A percentile compares a stretch with the other conserved stretches of the same genome.
These are phyloP conservation scores for Catharanthus roseus DNA, from an alignment of 257 asterid genomes.

Conservation along the genomic window DNA sequence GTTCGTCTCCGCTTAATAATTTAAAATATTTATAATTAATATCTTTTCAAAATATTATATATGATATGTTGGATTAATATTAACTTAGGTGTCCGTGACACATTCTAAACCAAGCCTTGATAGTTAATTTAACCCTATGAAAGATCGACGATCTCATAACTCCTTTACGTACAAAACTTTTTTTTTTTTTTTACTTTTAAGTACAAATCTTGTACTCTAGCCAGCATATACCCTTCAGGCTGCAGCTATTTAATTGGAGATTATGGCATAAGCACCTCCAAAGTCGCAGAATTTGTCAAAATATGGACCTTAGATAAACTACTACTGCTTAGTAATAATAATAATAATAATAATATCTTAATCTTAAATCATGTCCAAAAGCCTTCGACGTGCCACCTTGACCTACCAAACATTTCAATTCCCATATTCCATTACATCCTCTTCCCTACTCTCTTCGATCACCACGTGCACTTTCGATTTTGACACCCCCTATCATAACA, in stretches of 20 bases:
- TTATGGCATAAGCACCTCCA: conserved; percentile 4
- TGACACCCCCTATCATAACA: neutral
- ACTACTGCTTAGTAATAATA: too few species aligned
- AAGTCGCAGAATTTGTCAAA: conserved; percentile 17
- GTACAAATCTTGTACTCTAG: neutral
- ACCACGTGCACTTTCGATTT: conserved; percentile 30
- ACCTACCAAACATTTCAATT: conserved; percentile 30
- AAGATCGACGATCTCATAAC: too few species aligned
- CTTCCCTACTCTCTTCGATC: neutral
- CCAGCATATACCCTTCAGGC: neutral
- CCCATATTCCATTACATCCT: neutral
- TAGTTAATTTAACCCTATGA: too few species aligned
- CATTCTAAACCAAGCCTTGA: too few species aligned
- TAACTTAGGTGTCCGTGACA: too few species aligned
- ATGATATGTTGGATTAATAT: too few species aligned
- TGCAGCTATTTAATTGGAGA: neutral
- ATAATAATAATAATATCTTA: too few species aligned
- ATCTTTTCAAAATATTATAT: too few species aligned
- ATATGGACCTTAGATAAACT: conserved; percentile 20
- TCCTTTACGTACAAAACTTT: too few species aligned
- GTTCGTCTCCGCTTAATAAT: too few species aligned
- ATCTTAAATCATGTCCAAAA: conserved; percentile 5
- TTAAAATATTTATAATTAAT: too few species aligned
- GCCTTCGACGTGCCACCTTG: conserved; percentile 25
- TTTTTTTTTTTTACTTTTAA: too few species aligned